Base-by-base conservation (phyloP, 495 filamentous ascomycete genomes). In the Ramalina intermedia region DNA sequence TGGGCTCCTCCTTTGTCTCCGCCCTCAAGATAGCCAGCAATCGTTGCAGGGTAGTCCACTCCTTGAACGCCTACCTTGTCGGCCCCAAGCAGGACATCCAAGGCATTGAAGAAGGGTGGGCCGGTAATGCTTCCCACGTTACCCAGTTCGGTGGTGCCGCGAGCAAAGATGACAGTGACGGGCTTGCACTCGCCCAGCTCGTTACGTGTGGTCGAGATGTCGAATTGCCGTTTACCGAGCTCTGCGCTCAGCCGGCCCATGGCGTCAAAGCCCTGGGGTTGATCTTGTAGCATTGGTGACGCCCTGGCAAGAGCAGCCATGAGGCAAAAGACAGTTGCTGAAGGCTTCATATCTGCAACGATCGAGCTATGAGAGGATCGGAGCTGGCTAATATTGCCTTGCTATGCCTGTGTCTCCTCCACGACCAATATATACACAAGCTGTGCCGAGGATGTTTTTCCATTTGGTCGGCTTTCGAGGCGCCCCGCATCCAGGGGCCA, bases 71-170 rank as follows among this genome's bases (percentile, higher is more conserved):
- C 67, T 12, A 78, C 60, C 21, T 66, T 64, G 35, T 60, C 54
- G 23, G 58, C 52, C 0, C 68, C 68, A 3, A 67, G 60, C 36
- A 66, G 54, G 0, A 59, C 54, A 36, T 60, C 52, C 46, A 82
- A 52, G 12, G 70, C 62, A 1, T 67, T 61, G 23, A 73, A 72
- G 52, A 82, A 73, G 1, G 68, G 63, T 7, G 76, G 76, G 2
- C 75, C 75, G 41, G 68, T 68, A n/a, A 78, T 53, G n/a, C 65
- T 65, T 6, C 78, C 77, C 36, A 80, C 72, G 57, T 78, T 75
- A 8, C 67, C 67, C 4, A 55, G 46, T 42, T 70, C 66, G 20
- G 61, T 57, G 1, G 67, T 68, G 7, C 66, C 67, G 11, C 67
- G 60, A 37, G 67, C 67, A 45, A 60, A 70, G 41, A 70, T 63